These are phyloP conservation scores for Hermanozyma aechmeae DNA, from an alignment of 805 yeast species.

Conservation along the genomic window DNA sequence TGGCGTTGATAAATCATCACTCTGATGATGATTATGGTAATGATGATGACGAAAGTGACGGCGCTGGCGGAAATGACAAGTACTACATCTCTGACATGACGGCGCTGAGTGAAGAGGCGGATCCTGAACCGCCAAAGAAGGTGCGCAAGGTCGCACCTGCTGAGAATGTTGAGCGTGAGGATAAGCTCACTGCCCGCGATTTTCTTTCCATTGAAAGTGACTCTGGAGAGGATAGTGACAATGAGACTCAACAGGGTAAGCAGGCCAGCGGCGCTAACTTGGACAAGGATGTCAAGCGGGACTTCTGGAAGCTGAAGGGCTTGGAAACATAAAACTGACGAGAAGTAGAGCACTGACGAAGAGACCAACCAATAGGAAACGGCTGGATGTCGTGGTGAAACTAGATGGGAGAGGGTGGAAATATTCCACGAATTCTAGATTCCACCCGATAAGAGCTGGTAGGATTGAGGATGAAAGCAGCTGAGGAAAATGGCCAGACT, in stretches of 20 bases:
- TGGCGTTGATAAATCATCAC: constrained; percentile 36
- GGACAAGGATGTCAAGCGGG: constrained; percentile 26
- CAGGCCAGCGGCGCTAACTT: constrained; percentile 11
- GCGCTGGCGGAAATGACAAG: constrained; percentile 28
- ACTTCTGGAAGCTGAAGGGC: constrained; percentile 36
- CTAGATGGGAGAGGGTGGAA: no score
- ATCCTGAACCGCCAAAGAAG: constrained; percentile 5
- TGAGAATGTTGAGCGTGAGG: constrained; percentile 1
- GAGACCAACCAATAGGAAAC: no score
- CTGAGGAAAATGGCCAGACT: no score
- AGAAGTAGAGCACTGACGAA: no score
- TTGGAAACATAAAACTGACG: no score
- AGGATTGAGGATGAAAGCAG: no score
- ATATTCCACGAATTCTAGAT: no score
- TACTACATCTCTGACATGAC: constrained; percentile 36
- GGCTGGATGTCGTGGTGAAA: no score
- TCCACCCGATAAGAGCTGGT: no score
- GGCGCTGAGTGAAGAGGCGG: constrained; percentile 27
- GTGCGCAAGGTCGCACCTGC: constrained; percentile 1
- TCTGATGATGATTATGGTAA: constrained; percentile 17
- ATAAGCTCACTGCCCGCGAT: no score
- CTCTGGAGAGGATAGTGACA: constrained; percentile 9
- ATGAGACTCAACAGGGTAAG: constrained; percentile 2
- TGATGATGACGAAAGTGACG: constrained; percentile 28
- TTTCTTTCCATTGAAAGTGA: no score